phyloP scores from a whole-genome alignment of 78 protist species.

The Isochrysis galbana region DNA sequence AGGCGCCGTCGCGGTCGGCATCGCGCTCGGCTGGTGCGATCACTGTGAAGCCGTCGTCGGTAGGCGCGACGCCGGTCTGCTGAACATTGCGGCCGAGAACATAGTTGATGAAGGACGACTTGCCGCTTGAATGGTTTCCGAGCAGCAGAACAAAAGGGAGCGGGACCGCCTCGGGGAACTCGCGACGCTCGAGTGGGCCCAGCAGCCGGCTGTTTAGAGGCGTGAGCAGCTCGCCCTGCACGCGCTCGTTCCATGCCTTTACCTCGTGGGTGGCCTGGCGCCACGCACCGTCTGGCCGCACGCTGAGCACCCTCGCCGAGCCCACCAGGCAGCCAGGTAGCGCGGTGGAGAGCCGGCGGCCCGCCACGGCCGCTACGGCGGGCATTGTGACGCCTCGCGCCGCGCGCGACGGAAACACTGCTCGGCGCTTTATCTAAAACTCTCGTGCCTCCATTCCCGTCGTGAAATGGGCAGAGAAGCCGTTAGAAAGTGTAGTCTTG shows the following conservation, averaged over 20 bases:
- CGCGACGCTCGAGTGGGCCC: conserved; percentile 24
- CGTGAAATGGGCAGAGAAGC: no score
- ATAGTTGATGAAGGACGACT: conserved; percentile 50
- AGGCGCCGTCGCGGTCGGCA: conserved; percentile 49
- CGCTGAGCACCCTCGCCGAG: no score
- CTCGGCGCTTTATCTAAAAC: no score
- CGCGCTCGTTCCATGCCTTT: not conserved
- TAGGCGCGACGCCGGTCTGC: conserved; percentile 54
- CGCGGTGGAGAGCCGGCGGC: no score
- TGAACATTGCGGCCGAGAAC: conserved; percentile 30
- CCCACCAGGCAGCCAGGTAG: no score
- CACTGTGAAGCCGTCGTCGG: conserved; percentile 56
- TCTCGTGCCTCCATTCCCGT: no score
- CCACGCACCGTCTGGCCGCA: no score
- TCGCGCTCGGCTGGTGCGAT: conserved; percentile 13
- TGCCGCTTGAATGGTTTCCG: conserved; percentile 58
- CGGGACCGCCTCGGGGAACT: not conserved
- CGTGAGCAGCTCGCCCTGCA: not conserved
- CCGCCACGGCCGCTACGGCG: no score
- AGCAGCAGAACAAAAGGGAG: conserved; percentile 46
- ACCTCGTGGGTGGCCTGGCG: not conserved
- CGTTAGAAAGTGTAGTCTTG: no score
- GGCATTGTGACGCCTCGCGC: no score
- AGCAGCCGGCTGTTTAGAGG: conserved; percentile 7
- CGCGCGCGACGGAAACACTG: no score